Base-by-base conservation (phyloP, 1,284 basidiomycete genomes). In the Malassezia restricta region DNA sequence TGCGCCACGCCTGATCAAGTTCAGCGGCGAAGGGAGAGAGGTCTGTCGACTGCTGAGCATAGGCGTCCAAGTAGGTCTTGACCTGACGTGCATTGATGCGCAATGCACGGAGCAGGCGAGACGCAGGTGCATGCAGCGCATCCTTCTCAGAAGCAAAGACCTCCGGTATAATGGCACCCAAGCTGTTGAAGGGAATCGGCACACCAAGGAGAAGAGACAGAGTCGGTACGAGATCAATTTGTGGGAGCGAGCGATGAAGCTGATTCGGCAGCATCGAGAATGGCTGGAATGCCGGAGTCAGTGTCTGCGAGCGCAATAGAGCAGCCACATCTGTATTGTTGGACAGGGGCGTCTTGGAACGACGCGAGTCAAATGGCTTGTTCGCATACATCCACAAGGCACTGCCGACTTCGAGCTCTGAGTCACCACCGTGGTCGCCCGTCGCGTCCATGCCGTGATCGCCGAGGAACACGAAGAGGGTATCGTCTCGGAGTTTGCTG, bases 361-460 rank as follows among this genome's bases (percentile, higher is more conserved):
- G 32, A 29, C 15, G 8, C 29, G 3, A 14, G 47, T 57, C 40
- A 57, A 47, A 47, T 49, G 11, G 55, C 53, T 6, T 39, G 20
- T 27, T 53, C 46, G 47, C 57, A 76, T 95, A 98, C 38, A 96
- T 76, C 91, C 92, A 98, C 28, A 94, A 74, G 0, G 80, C 90
- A 1, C 88, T 79, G 5, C 86, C 84, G 0, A 88, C 86, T 67
- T 99, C 94, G 24, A 86, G 79, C 12, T 79, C 78, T 0, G 84
- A 83, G 66, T 96, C 94, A 1, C 94, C 92, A 0, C 92, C 92
- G 65, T 98, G 92, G 64, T 99, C 92, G 7, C 94, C 94, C 31
- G 84, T 81, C 42, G 81, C 78, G 69, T 96, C 91, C 94, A 98
- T 98, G 0, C 94, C 92, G 69, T 98, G 94, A 69, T 98, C 92